Base-by-base conservation (phyloP, 345 rosid species). In the Laguncularia racemosa region DNA sequence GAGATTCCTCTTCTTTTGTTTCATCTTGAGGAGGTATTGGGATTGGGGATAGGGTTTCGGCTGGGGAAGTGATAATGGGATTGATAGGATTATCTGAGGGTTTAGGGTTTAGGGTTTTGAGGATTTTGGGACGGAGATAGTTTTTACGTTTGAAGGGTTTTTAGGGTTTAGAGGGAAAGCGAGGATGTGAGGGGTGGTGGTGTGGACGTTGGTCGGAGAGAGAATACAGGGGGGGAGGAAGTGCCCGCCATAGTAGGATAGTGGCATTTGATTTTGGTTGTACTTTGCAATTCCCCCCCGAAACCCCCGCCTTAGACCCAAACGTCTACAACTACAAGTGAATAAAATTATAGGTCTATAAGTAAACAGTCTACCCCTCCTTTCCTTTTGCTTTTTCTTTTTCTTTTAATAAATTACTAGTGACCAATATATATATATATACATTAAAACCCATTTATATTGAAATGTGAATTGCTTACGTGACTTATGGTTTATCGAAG, bases 71-170 rank as follows among this genome's bases (percentile, higher is more conserved):
- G 49, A 21, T 48, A 9, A 33, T 9, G 40, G 40, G 40, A 33
- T 33, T 3, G 40, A 33, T 33, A 33, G 40, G 40, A 33, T 7
- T 33, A 0, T 33, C 7, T 33, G 44, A 61, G 47, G 44, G 74
- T 65, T 20, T 57, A 55, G 69, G 84, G 75, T 67, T 78, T 75
- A 76, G 76, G 77, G 82, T 83, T 80, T 79, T 85, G 14, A 87
- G 89, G 70, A 88, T 85, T 78, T 85, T 91, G 48, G 81, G 83
- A 49, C 95, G 95, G 20, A 91, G 69, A 55, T 81, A 72, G 73
- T 85, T 88, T 76, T 75, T 85, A 57, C 96, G 69, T 50, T 19
- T 73, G 4, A 60, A 23, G 54, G 53, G 56, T 59, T 66, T 82
- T 3, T 56, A 69, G n/a, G 69, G 79, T 55, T 63, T 47, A 13